phyloP scores from a whole-genome alignment of 2,329 filamentous ascomycete species.

The Fusarium robinianum region DNA sequence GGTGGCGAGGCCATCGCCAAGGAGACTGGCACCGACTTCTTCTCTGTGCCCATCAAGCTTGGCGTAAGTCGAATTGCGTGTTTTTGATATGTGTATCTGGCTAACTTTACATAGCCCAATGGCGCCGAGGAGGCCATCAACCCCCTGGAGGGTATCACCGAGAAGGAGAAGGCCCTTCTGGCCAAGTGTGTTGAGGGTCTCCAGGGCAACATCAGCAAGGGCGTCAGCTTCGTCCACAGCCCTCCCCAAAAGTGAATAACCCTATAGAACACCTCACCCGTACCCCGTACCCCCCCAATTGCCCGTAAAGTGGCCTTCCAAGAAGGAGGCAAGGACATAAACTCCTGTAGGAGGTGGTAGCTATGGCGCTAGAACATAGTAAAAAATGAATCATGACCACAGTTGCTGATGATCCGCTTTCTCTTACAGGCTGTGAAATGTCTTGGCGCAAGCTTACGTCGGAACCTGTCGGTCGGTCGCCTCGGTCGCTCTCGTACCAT shows the following conservation, averaged over 20 bases:
- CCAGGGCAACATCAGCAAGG: conserved; percentile 93
- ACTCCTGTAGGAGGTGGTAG: conserved; percentile 38
- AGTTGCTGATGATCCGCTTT: conserved; percentile 45
- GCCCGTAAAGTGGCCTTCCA: conserved; percentile 37
- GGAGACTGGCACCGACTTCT: conserved; percentile 86
- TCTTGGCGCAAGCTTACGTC: conserved; percentile 27
- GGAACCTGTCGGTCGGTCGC: conserved; percentile 24
- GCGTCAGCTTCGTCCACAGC: conserved; percentile 85
- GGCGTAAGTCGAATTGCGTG: conserved; percentile 67
- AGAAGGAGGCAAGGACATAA: conserved; percentile 36
- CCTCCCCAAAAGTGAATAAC: conserved; percentile 80
- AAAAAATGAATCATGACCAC: conserved; percentile 41
- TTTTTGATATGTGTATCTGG: conserved; percentile 26
- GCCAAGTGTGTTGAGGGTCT: conserved; percentile 75
- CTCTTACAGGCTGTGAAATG: conserved; percentile 45
- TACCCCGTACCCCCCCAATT: conserved; percentile 19
- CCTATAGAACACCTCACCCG: conserved; percentile 33
- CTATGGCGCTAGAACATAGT: conserved; percentile 45
- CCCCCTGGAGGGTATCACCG: conserved; percentile 74
- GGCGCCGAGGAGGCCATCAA: conserved; percentile 87
- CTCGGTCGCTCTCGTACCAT: conserved; percentile 14
- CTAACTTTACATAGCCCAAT: conserved; percentile 61
- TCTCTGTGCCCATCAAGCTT: conserved; percentile 94
- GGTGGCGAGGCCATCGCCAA: conserved; percentile 87
- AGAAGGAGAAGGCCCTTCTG: conserved; percentile 88